Evolutionary conservation across 176 grass and related monocot species (phyloP).

Genomic region (Ananas comosus): DNA sequence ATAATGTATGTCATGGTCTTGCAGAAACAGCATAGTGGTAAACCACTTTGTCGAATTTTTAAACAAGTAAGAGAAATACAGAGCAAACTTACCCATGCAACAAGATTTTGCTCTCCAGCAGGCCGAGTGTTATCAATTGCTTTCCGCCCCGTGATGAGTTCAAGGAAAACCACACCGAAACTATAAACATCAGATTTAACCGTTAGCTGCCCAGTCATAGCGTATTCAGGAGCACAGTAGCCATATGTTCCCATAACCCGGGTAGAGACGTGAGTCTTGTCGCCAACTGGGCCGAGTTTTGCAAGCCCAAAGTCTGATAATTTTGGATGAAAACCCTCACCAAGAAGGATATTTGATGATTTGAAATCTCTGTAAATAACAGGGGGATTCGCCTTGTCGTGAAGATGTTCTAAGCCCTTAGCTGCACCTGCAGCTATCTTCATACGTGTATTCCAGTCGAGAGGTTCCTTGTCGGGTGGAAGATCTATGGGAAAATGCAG

Average conservation of each 20-base stretch:
- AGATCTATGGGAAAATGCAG: conserved; percentile 33
- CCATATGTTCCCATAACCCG: conserved; percentile 99
- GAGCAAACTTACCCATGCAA: conserved; percentile 63
- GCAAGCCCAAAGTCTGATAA: conserved; percentile 98
- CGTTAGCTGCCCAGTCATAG: conserved; percentile 98
- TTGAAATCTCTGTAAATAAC: conserved; percentile 99
- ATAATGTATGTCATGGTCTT: not conserved
- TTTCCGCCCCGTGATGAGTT: conserved; percentile 84
- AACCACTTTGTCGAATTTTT: not conserved
- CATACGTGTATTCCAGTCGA: conserved; percentile 94
- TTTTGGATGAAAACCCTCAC: conserved; percentile 74
- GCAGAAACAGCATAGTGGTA: not conserved
- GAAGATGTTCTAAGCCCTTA: conserved; percentile 87
- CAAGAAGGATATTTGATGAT: conserved; percentile 93
- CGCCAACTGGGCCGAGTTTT: conserved; percentile 96
- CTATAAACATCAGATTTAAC: conserved; percentile 98
- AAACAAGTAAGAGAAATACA: not conserved
- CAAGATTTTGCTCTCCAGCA: conserved; percentile 75
- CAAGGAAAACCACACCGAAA: conserved; percentile 98
- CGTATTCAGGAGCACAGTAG: conserved; percentile 98
- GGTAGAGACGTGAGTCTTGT: conserved; percentile 93
- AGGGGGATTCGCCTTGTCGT: conserved; percentile 85
- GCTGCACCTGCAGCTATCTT: conserved; percentile 91
- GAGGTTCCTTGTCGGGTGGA: conserved; percentile 61
- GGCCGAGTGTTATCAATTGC: conserved; percentile 72